These are phyloP conservation scores for Boletus pseudo-olivaceus DNA, from an alignment of 768 basidiomycete genomes.

Conservation along the genomic window DNA sequence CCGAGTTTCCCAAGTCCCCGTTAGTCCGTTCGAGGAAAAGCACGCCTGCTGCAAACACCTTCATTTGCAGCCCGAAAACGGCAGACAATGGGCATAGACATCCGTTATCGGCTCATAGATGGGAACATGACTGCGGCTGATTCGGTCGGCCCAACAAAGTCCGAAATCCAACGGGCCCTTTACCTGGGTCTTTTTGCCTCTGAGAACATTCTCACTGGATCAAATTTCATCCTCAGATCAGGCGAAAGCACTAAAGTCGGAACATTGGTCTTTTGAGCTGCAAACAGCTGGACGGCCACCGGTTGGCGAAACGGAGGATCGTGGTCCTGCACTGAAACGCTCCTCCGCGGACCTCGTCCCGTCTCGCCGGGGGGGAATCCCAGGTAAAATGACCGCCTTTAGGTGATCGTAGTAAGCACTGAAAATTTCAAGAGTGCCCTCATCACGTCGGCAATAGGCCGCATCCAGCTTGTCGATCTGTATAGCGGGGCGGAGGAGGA, in stretches of 20 bases:
- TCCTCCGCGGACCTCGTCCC: slow-evolving; percentile 22
- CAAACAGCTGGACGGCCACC: slow-evolving; percentile 10
- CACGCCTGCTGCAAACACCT: not conserved
- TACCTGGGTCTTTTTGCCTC: slow-evolving; percentile 10
- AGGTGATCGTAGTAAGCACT: slow-evolving; percentile 2
- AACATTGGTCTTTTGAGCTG: slow-evolving; percentile 5
- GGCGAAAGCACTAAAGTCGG: slow-evolving; percentile 1
- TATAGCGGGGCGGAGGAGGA: slow-evolving; percentile 11
- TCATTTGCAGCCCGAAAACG: slow-evolving; percentile 10
- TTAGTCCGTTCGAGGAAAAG: slow-evolving; percentile 9
- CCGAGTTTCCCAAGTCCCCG: slow-evolving; percentile 19
- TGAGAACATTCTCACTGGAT: slow-evolving; percentile 22
- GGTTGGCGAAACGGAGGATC: slow-evolving; percentile 7
- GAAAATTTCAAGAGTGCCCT: slow-evolving; percentile 10
- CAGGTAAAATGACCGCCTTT: slow-evolving; percentile 9
- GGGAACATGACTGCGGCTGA: slow-evolving; percentile 22
- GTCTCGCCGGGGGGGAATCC: slow-evolving; percentile 6
- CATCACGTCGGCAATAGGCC: slow-evolving; percentile 15
- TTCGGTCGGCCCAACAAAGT: slow-evolving; percentile 19
- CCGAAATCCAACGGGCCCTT: slow-evolving; percentile 14
- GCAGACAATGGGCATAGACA: slow-evolving; percentile 2
- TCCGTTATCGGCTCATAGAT: slow-evolving; percentile 10
- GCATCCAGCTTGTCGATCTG: slow-evolving; percentile 17
- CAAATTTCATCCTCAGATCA: slow-evolving; percentile 16
- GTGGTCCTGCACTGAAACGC: not conserved